Evolutionary conservation across 2,329 filamentous ascomycete species (phyloP).

Genomic region (Colletotrichum somersetense): DNA sequence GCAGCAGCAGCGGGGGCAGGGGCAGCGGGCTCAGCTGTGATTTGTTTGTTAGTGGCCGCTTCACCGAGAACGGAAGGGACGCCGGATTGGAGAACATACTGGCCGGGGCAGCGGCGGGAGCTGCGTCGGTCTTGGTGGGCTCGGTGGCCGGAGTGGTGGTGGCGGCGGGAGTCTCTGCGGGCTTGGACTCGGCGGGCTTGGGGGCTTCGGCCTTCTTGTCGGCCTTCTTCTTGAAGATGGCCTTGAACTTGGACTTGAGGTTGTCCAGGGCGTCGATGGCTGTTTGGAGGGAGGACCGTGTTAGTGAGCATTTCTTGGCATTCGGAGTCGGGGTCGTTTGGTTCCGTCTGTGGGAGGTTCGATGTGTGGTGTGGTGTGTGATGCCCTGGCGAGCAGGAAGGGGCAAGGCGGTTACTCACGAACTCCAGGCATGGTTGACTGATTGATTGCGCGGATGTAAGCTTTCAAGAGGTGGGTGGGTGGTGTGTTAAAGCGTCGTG

Average conservation of each 20-base stretch:
- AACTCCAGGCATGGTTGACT: constrained; percentile 63
- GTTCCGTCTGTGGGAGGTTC: background rate
- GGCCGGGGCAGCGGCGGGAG: constrained; percentile 37
- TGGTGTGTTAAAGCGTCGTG: background rate
- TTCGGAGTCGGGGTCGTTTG: background rate
- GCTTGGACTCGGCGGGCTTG: constrained; percentile 44
- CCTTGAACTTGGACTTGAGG: constrained; percentile 68
- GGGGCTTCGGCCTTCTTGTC: constrained; percentile 52
- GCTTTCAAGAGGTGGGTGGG: no score
- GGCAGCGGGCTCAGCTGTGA: constrained; percentile 38
- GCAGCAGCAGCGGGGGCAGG: constrained; percentile 41
- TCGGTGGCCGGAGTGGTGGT: constrained; percentile 48
- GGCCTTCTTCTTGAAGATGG: constrained; percentile 63
- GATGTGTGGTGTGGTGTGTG: no score
- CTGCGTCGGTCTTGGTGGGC: constrained; percentile 46
- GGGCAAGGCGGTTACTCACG: constrained; percentile 55
- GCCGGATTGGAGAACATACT: constrained; percentile 15
- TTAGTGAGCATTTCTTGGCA: constrained; percentile 33
- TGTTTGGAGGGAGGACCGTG: constrained; percentile 46
- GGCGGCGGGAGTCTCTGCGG: constrained; percentile 44
- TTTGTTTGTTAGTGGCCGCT: constrained; percentile 10
- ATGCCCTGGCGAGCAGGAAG: background rate
- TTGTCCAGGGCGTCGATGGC: constrained; percentile 66
- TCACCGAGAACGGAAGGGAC: background rate
- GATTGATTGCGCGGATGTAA: constrained; percentile 43